Conservation (phyloP, 2,329 filamentous ascomycete species). For the Cucurbitaria berberidis region DNA sequence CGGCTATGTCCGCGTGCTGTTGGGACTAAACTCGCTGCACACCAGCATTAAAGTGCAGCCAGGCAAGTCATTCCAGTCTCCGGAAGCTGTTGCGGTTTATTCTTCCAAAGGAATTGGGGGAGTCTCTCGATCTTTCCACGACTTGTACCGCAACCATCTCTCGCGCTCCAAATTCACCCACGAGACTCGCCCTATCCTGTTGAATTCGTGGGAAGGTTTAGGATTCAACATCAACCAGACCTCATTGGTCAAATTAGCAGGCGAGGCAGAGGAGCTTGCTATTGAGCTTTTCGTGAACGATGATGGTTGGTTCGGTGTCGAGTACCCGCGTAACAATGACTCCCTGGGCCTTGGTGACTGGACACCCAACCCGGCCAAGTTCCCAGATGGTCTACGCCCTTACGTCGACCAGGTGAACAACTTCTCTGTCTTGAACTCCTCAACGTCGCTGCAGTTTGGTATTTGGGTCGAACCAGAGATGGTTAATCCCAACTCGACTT, state of each 20-base stretch:
- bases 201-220: constrained; percentile 72
- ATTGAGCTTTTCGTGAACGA: constrained; percentile 70
- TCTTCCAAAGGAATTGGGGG: constrained; percentile 64
- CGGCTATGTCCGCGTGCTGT: constrained; percentile 64
- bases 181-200: constrained; percentile 60
- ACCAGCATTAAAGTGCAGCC: constrained; percentile 64
- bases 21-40: constrained; percentile 67
- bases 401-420: constrained; percentile 60
- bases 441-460: constrained; percentile 63
- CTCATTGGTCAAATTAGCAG: constrained; percentile 61
- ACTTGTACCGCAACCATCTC: constrained; percentile 66
- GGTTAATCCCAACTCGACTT: constrained; percentile 67
- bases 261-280: constrained; percentile 64
- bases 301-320: constrained; percentile 71
- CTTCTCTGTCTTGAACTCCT: constrained; percentile 56
- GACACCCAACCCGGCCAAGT: constrained; percentile 63
- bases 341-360: constrained; percentile 68
- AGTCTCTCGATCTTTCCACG: constrained; percentile 68
- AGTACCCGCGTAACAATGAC: constrained; percentile 66
- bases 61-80: constrained; percentile 64
- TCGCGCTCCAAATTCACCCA: constrained; percentile 63
- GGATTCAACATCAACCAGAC: constrained; percentile 64
- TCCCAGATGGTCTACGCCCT: constrained; percentile 62
- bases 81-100: constrained; percentile 68
- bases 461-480: constrained; percentile 74